Evolutionary conservation across 2,329 filamentous ascomycete genomes (phyloP), one percentile per base, ranked within the genome.

Genomic region (Clonostachys sp.): DNA sequence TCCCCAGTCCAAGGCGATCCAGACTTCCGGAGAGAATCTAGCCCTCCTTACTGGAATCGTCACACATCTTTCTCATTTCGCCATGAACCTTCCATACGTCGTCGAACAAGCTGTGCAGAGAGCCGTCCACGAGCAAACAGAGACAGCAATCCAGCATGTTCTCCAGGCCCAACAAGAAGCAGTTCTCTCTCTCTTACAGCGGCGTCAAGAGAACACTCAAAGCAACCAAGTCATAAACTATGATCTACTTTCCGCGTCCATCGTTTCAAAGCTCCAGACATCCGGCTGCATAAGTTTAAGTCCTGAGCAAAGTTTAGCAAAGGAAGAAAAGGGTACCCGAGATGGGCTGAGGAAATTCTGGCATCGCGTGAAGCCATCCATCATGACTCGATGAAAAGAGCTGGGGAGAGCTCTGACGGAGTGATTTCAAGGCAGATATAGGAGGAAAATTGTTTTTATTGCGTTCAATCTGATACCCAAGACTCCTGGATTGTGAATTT

Each of bases 21-120:
- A 42, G 12, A 20, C 41, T 4, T 41, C 48, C 17, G 42, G 50
- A 1, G 54, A 64, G 5, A 61, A 57, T 6, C 46, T 65, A 3
- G 38, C 50, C 35, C 42, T 49, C 7, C 48, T 53, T 2, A 45
- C 51, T 1, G 50, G 48, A 5, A 52, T 61, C 16, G 48, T 56
- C 33, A 54, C 46, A 12, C 51, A 57, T 2, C 51, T 65, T n/a
- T 58, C 59, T 5, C 50, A 60, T 12, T 40, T 57, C 5, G 45
- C 59, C 34, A 43, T 47, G 16, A 58, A 61, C 9, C 50, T 65
- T 9, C 60, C 61, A 4, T 18, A 41, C 3, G 53, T 53, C 30
- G 51, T 64, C 46, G 52, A 55, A 12, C 51, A 60, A n/a, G 55
- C 56, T 5, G 54, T 64, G 9, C 34, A 34, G 16, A 33, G 38